Percentiles rank a stretch among this genome's conserved stretches.
phyloP scores from a whole-genome alignment of 352 stramenopile genomes.

The Globisporangium barbulae region DNA sequence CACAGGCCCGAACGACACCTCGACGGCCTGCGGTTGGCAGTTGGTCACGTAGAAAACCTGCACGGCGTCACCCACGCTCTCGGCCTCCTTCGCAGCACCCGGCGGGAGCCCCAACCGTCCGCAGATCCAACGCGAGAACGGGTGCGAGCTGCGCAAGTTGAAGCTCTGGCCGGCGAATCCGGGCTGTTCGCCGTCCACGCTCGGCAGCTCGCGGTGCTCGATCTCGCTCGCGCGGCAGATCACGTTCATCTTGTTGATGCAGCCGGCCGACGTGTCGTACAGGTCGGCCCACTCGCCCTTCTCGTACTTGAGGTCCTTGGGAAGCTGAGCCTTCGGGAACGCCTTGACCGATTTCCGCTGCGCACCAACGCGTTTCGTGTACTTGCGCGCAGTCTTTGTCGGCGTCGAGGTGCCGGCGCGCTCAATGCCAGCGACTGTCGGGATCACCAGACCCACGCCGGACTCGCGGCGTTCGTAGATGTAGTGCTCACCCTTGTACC shows the following conservation, averaged over 20 bases:
- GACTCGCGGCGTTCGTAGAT: slow-evolving; percentile 82
- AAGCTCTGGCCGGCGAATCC: slow-evolving; percentile 88
- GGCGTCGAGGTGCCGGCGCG: slow-evolving; percentile 56
- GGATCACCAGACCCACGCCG: slow-evolving; percentile 77
- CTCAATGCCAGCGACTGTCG: slow-evolving; percentile 72
- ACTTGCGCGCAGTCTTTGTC: slow-evolving; percentile 37
- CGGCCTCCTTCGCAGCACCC: slow-evolving; percentile 93
- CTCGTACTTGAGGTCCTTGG: slow-evolving; percentile 47
- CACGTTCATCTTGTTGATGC: slow-evolving; percentile 76
- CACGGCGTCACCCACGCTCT: slow-evolving; percentile 91
- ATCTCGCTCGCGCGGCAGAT: slow-evolving; percentile 75
- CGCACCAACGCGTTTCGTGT: slow-evolving; percentile 22
- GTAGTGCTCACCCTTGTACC: slow-evolving; percentile 87
- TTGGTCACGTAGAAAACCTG: slow-evolving; percentile 94
- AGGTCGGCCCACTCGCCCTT: slow-evolving; percentile 72
- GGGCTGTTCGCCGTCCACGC: slow-evolving; percentile 35
- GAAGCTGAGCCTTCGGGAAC: slow-evolving; percentile 42
- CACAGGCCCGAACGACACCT: slow-evolving; percentile 68
- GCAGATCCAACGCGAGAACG: slow-evolving; percentile 87
- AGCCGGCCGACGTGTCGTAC: slow-evolving; percentile 51
- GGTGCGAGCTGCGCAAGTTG: slow-evolving; percentile 63
- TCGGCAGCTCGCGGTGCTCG: slow-evolving; percentile 67
- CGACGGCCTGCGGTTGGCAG: slow-evolving; percentile 80
- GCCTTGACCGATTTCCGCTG: slow-evolving; percentile 32
- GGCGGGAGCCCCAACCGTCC: slow-evolving; percentile 91